Conservation (phyloP, 2,329 filamentous ascomycete species). For the Calonectria montana region DNA sequence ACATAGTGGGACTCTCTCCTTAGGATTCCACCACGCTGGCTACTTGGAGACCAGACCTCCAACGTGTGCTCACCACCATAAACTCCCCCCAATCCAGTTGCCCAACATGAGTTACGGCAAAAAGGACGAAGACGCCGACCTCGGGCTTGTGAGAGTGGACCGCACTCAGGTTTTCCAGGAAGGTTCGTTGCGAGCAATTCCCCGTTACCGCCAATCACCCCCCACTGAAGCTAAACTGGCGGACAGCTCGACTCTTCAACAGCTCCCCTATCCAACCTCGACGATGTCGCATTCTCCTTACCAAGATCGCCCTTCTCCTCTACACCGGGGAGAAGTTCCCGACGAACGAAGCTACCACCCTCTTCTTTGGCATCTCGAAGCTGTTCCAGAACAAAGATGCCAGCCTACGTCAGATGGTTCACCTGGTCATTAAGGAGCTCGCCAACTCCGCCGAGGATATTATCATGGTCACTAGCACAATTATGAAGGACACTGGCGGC, state of each 20-base stretch:
- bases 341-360: constrained; percentile 94
- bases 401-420: constrained; percentile 97
- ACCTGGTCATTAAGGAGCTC: constrained; percentile 97
- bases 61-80: constrained; percentile 48
- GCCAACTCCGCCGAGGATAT: constrained; percentile 96
- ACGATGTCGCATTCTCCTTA: constrained; percentile 96
- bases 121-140: constrained; percentile 98
- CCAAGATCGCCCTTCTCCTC: constrained; percentile 95
- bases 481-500: constrained; percentile 99
- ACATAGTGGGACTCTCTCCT: background rate
- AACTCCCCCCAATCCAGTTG: constrained; percentile 48
- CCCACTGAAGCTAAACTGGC: constrained; percentile 50
- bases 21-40: background rate
- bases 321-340: constrained; percentile 98
- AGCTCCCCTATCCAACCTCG: constrained; percentile 95
- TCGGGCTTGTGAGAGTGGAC: constrained; percentile 95
- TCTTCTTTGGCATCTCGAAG: constrained; percentile 99
- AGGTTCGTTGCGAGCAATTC: constrained; percentile 69
- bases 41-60: constrained; percentile 43
- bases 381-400: constrained; percentile 99
- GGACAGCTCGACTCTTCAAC: constrained; percentile 93
- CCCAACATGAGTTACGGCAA: constrained; percentile 94
- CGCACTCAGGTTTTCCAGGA: constrained; percentile 98
- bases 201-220: constrained; percentile 41
- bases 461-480: constrained; percentile 99